Evolutionary conservation across 1,139 yeast genomes (phyloP).

Genomic region (Magnusiomyces clavatus): DNA sequence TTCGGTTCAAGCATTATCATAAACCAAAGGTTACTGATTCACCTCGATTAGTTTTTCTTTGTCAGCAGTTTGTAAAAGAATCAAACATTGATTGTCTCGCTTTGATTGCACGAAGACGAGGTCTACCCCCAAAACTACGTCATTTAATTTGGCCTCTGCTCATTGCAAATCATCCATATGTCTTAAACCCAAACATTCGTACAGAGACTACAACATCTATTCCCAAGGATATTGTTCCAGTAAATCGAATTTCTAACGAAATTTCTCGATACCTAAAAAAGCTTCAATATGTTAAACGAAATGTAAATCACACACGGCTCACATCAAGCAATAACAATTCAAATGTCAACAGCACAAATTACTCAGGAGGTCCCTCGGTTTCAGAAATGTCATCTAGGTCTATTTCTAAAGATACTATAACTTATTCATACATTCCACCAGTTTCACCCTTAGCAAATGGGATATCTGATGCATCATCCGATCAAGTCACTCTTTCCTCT

Average conservation of each 20-base stretch:
- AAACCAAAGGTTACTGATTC: constrained; percentile 33
- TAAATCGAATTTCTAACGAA: constrained; percentile 29
- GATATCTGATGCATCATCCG: background rate
- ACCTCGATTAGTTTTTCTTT: constrained; percentile 29
- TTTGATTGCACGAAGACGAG: constrained; percentile 69
- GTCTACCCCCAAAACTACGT: constrained; percentile 78
- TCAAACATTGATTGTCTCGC: constrained; percentile 66
- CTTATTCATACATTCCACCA: background rate
- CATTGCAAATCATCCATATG: constrained; percentile 78
- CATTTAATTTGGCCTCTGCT: constrained; percentile 80
- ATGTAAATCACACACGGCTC: background rate
- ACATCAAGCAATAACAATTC: background rate
- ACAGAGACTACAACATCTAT: constrained; percentile 5
- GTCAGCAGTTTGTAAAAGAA: constrained; percentile 38
- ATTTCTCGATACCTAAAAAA: constrained; percentile 25
- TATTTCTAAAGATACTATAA: background rate
- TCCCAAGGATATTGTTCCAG: constrained; percentile 20
- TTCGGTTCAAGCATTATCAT: constrained; percentile 32
- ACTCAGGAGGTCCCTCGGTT: background rate
- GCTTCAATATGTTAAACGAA: background rate
- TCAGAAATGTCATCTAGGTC: background rate
- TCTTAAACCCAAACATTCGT: constrained; percentile 55
- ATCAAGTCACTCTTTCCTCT: background rate
- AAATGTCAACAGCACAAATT: background rate
- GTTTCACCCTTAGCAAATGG: background rate